Conservation (phyloP, 2,329 filamentous ascomycete species). For the Aspergillus proliferans region DNA sequence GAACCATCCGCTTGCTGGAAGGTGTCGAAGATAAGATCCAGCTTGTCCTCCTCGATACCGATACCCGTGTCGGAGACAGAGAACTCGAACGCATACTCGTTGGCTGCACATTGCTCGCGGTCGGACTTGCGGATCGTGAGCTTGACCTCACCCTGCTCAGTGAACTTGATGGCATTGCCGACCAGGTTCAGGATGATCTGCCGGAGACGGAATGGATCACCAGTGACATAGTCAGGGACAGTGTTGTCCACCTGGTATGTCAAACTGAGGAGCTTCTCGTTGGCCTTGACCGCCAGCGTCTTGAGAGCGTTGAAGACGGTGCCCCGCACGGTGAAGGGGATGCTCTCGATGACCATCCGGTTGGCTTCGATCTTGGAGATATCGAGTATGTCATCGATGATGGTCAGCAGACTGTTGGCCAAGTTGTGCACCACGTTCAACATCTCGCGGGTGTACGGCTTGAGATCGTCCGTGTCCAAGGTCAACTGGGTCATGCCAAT, state of each 20-base stretch:
- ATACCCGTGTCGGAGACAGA: slow-evolving; percentile 94
- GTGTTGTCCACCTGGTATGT: slow-evolving; percentile 91
- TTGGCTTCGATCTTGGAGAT: slow-evolving; percentile 82
- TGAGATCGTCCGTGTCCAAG: slow-evolving; percentile 88
- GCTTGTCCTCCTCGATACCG: slow-evolving; percentile 89
- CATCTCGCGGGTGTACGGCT: slow-evolving; percentile 95
- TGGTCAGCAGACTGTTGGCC: slow-evolving; percentile 90
- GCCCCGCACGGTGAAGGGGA: slow-evolving; percentile 87
- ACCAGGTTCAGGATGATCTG: slow-evolving; percentile 97
- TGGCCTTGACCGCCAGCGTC: slow-evolving; percentile 92
- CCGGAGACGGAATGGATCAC: slow-evolving; percentile 89
- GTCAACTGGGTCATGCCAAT: slow-evolving; percentile 98
- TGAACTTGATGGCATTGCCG: slow-evolving; percentile 98
- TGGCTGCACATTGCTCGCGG: slow-evolving; percentile 58
- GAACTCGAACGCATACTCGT: slow-evolving; percentile 92
- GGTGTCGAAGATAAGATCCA: slow-evolving; percentile 96
- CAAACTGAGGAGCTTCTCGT: slow-evolving; percentile 87
- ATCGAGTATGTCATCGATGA: slow-evolving; percentile 76
- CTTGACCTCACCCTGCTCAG: slow-evolving; percentile 91
- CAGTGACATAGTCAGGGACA: slow-evolving; percentile 90
- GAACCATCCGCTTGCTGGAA: slow-evolving; percentile 98
- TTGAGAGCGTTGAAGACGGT: slow-evolving; percentile 97
- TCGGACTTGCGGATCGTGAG: slow-evolving; percentile 75
- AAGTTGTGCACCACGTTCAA: slow-evolving; percentile 96
- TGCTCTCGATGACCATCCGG: slow-evolving; percentile 96